Conservation (phyloP, 257 asterid species). For the Ilex asprella region DNA sequence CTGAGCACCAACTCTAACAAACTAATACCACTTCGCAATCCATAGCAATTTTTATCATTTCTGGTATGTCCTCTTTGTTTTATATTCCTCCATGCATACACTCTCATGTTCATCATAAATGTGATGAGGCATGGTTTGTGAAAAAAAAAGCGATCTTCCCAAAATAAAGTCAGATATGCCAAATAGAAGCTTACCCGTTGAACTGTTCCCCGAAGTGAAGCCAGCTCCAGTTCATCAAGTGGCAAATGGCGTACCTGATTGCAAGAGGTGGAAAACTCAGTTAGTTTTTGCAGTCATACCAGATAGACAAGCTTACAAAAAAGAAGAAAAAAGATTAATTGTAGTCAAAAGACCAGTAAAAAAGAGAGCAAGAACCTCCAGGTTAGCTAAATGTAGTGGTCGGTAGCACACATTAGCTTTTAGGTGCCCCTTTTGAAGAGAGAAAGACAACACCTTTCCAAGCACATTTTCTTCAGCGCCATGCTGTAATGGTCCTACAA, state of each 20-base stretch:
- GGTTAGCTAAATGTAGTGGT: slow-evolving; percentile 78
- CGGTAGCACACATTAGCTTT: slow-evolving; percentile 75
- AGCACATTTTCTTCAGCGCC: slow-evolving; percentile 69
- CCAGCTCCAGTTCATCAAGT: slow-evolving; percentile 95
- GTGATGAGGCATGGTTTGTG: not conserved
- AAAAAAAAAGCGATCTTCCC: not conserved
- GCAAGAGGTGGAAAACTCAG: slow-evolving; percentile 4
- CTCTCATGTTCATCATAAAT: not conserved
- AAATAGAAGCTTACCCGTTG: slow-evolving; percentile 53
- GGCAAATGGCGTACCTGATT: slow-evolving; percentile 87
- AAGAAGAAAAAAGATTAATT: not conserved
- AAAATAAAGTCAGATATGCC: too few species aligned
- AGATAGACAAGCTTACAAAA: slow-evolving; percentile 6
- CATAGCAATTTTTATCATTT: not conserved
- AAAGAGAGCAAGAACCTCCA: slow-evolving; percentile 60
- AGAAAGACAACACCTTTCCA: slow-evolving; percentile 73
- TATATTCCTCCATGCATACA: not conserved
- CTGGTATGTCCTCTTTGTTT: not conserved
- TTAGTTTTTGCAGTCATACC: slow-evolving; percentile 9
- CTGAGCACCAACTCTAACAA: not conserved
- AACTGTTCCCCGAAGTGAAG: slow-evolving; percentile 92
- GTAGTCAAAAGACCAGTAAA: not conserved
- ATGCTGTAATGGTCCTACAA: slow-evolving; percentile 83
- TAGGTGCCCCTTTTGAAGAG: slow-evolving; percentile 95
- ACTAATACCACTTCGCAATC: not conserved